phyloP scores from a whole-genome alignment of 2,329 filamentous ascomycete genomes.

The Phaeosphaeriaceae sp. region DNA sequence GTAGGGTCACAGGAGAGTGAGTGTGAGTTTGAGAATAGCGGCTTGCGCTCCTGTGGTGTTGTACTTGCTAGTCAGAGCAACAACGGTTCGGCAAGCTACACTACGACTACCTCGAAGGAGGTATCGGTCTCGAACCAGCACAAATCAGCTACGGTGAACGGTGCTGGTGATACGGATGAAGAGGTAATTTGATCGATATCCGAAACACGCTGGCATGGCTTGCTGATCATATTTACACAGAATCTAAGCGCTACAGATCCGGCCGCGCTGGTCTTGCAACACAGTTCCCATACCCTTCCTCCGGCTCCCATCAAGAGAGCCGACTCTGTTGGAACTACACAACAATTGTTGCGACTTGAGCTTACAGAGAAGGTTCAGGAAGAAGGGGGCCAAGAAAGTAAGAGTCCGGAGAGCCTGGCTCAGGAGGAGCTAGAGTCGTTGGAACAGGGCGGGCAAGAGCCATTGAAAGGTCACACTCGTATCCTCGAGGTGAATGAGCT shows the following conservation, averaged over 20 bases:
- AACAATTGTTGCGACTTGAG: constrained; percentile 2
- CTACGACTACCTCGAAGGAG: constrained; percentile 6
- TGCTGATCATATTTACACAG: constrained; percentile 6
- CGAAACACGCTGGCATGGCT: constrained; percentile 6
- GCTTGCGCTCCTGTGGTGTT: constrained; percentile 3
- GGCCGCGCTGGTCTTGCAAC: constrained; percentile 2
- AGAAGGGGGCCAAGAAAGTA: constrained; percentile 3
- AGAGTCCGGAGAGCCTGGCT: constrained; percentile 1
- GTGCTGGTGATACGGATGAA: constrained; percentile 7
- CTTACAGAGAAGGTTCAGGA: constrained; percentile 1
- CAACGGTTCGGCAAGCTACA: constrained; percentile 2
- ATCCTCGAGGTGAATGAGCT: constrained; percentile 1
- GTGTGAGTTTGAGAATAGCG: constrained; percentile 3
- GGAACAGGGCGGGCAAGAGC: constrained; percentile 1
- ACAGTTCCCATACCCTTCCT: constrained; percentile 5
- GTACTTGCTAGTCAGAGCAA: constrained; percentile 4
- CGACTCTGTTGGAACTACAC: constrained; percentile 2
- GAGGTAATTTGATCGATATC: constrained; percentile 4
- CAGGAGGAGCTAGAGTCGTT: constrained; percentile 5
- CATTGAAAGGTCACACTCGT: neutral
- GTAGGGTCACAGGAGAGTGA: constrained; percentile 4
- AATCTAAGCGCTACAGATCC: constrained; percentile 3
- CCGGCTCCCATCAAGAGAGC: constrained; percentile 4
- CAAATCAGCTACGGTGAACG: constrained; percentile 4
- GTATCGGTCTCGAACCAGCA: constrained; percentile 5